A percentile compares a stretch with the other conserved stretches of the same genome.
These are phyloP conservation scores for Fraxinus xanthoxyloides DNA, from an alignment of 305 asterid species.

Conservation along the genomic window DNA sequence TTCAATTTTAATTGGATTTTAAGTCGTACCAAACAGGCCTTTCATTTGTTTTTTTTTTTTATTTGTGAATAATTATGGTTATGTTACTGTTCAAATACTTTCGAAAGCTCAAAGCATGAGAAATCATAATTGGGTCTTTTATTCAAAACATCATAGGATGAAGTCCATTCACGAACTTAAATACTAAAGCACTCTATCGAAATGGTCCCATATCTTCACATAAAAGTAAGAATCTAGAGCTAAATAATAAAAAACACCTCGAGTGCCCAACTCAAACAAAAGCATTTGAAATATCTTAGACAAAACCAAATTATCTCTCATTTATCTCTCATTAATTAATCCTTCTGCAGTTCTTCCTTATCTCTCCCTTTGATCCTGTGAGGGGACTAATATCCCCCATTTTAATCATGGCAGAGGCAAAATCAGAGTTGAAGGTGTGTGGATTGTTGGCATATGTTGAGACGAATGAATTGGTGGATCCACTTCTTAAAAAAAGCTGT, in stretches of 20 bases:
- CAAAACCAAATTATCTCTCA: not conserved
- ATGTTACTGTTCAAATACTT: too few relatives aligned
- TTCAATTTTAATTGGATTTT: too few relatives aligned
- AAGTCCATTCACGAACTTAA: not conserved
- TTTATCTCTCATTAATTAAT: conserved; percentile 15
- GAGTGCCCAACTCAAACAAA: not conserved
- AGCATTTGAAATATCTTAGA: not conserved
- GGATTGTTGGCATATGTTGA: conserved; percentile 36
- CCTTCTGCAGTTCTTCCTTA: conserved; percentile 76
- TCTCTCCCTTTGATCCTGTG: conserved; percentile 65
- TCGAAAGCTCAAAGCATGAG: too few relatives aligned
- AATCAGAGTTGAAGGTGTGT: conserved; percentile 43
- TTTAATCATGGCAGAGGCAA: conserved; percentile 54
- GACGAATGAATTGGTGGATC: conserved; percentile 57
- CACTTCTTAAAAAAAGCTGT: conserved; percentile 61
- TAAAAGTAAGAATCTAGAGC: not conserved
- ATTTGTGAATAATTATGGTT: too few relatives aligned
- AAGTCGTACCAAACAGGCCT: too few relatives aligned
- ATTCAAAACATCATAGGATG: not conserved
- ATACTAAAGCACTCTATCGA: not conserved
- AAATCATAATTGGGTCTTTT: too few relatives aligned
- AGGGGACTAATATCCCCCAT: conserved; percentile 74
- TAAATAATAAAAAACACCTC: not conserved
- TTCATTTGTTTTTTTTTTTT: too few relatives aligned
- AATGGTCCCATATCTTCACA: not conserved